phyloP scores from a whole-genome alignment of 139 green algal genomes.

The Limnomonas spitsbergensis region DNA sequence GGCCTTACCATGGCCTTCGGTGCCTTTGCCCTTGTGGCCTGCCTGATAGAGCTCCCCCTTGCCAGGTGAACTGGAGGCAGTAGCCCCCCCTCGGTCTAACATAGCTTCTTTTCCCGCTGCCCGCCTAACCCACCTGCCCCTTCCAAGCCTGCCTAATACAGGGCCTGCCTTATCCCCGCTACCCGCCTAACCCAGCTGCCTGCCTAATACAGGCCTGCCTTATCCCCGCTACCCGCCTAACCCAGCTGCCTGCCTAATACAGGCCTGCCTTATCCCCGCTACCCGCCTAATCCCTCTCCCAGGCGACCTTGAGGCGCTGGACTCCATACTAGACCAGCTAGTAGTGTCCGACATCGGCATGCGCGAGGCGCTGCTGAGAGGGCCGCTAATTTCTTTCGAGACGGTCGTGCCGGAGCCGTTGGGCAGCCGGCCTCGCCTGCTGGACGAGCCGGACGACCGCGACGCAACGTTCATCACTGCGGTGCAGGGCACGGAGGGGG shows the following conservation, averaged over 20 bases:
- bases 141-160: no score
- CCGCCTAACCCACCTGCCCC: no score
- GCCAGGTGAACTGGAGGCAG: no score
- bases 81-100: no score
- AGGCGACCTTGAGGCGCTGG: slow-evolving; percentile 41
- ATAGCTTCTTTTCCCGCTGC: neutral
- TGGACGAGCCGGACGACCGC: neutral
- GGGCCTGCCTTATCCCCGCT: no score
- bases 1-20: no score
- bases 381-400: slow-evolving; percentile 43
- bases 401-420: slow-evolving; percentile 37
- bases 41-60: no score
- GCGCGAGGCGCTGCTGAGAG: slow-evolving; percentile 36
- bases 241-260: slow-evolving; percentile 10
- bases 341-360: slow-evolving; percentile 40
- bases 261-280: no score
- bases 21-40: no score
- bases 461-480: slow-evolving; percentile 40
- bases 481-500: slow-evolving; percentile 29
- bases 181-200: no score
- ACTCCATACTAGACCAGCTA: slow-evolving; percentile 43
- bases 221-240: neutral
- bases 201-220: no score
- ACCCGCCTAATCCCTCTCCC: neutral
- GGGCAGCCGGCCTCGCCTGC: neutral